Percentiles rank a stretch among this genome's conserved stretches.
phyloP scores from a whole-genome alignment of 768 basidiomycete species.

The Chlorophyllum brunneum region DNA sequence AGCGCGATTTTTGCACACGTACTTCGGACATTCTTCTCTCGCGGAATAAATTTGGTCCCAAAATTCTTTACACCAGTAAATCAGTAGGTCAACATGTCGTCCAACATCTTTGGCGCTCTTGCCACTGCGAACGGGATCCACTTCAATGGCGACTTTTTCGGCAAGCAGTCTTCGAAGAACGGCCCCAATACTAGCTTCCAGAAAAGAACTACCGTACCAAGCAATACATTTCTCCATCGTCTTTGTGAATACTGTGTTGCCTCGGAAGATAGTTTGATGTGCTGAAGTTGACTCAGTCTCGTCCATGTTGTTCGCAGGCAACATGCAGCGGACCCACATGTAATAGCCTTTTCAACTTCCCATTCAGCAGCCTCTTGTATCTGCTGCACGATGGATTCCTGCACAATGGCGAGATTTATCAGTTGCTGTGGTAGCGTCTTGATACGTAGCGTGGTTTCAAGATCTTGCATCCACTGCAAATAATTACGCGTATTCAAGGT shows the following conservation, averaged over 20 bases:
- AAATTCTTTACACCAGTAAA: conserved; percentile 75
- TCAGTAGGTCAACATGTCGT: conserved; percentile 62
- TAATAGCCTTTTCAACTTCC: conserved; percentile 67
- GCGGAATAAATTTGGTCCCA: conserved; percentile 81
- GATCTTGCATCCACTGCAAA: conserved; percentile 71
- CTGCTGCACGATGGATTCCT: conserved; percentile 59
- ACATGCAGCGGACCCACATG: conserved; percentile 38
- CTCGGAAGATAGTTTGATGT: conserved; percentile 71
- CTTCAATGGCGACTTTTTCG: conserved; percentile 77
- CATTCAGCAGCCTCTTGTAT: conserved; percentile 65
- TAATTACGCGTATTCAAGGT: conserved; percentile 48
- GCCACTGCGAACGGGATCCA: conserved; percentile 68
- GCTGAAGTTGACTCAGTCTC: conserved; percentile 36
- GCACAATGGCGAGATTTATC: conserved; percentile 67
- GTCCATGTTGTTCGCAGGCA: not conserved
- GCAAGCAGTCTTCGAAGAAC: conserved; percentile 65
- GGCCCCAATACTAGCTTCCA: conserved; percentile 75
- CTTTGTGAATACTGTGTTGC: conserved; percentile 65
- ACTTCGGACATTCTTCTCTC: conserved; percentile 73
- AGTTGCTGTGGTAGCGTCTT: conserved; percentile 60
- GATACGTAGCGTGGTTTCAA: conserved; percentile 63
- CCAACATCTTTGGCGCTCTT: conserved; percentile 61
- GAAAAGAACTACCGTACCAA: conserved; percentile 76
- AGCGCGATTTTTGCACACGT: conserved; percentile 24
- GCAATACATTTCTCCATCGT: conserved; percentile 78